Evolutionary conservation across 2,329 filamentous ascomycete genomes (phyloP).

Genomic region (Colletotrichum zoysiae): DNA sequence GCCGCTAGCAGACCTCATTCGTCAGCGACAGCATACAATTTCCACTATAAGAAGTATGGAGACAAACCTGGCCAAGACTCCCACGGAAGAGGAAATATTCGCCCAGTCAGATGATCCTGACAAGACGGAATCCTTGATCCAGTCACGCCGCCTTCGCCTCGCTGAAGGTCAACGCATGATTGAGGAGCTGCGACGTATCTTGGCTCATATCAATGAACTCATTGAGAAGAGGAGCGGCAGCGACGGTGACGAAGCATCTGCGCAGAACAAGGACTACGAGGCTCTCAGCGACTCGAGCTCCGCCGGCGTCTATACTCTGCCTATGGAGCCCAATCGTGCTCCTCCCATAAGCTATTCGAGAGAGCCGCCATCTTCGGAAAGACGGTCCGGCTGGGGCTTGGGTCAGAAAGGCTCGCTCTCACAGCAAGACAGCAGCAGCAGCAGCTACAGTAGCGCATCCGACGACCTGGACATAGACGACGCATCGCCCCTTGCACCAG

Average conservation of each 20-base stretch:
- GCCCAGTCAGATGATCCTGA: not conserved
- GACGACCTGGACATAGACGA: slow-evolving; percentile 50
- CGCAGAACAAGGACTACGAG: slow-evolving; percentile 25
- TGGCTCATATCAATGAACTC: slow-evolving; percentile 14
- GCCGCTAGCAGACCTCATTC: not conserved
- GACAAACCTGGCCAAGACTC: not conserved
- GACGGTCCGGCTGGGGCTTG: slow-evolving; percentile 13
- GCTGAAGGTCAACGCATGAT: not conserved
- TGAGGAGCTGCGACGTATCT: not conserved
- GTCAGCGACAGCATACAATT: not conserved
- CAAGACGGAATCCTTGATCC: not conserved
- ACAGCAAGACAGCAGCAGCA: slow-evolving; percentile 20
- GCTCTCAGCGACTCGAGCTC: slow-evolving; percentile 20
- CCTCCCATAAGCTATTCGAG: slow-evolving; percentile 7
- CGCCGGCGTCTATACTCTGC: not conserved
- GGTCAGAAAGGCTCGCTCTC: slow-evolving; percentile 20
- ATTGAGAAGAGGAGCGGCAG: slow-evolving; percentile 10
- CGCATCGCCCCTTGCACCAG: slow-evolving; percentile 58
- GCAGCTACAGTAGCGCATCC: not conserved
- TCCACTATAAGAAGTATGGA: slow-evolving; percentile 5
- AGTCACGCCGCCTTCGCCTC: not conserved
- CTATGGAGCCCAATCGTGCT: not conserved
- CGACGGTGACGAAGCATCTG: not conserved
- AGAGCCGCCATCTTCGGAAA: slow-evolving; percentile 15
- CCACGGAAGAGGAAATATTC: slow-evolving; percentile 10